Base-by-base conservation (phyloP, 805 yeast species). In the Metschnikowia corniflorae region DNA sequence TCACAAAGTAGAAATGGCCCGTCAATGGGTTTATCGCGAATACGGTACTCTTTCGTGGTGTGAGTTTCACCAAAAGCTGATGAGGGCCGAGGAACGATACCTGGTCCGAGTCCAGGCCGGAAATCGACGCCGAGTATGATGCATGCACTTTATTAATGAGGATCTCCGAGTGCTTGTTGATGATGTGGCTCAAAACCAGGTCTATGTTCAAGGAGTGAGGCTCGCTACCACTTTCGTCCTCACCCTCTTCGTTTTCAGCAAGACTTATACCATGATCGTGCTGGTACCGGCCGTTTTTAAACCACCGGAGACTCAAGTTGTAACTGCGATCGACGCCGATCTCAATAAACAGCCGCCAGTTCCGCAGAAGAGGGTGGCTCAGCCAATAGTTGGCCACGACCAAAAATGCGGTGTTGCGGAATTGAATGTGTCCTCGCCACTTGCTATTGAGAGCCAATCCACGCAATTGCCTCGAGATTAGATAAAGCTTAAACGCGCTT, bases 381-480 rank as follows among this genome's bases (percentile, higher is more conserved):
- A 54, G 41, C 91, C 94, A 86, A 57, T 84, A 86, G 31, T 74
- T 71, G 2, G 85, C 64, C 3, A 70, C 56, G 9, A 86, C 72
- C 15, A 71, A 57, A 17, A 78, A 72, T 37, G 70, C 68, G 7
- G 76, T 78, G 51, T 77, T 78, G 14, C 71, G 65, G 56, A 77
- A 84, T 28, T 75, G 74, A 28, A 86, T 53, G 31, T 75, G 75
- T 7, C 77, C 73, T 34, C 77, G 66, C 87, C 87, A 82, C 37
- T 66, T 66, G 30, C 65, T 51, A 45, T 76, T 67, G 20, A 54
- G 40, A 16, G 60, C 46, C 35, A 82, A 57, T 15, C 67, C 69
- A 21, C 66, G 63, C 39, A 85, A 57, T 50, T 81, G 84, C 30
- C 73, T 65, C 33, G 81, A 77, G 3, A 85, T 60, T 14, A 78